phyloP scores from a whole-genome alignment of 805 yeast species.

The Wickerhamiella slavikovae region DNA sequence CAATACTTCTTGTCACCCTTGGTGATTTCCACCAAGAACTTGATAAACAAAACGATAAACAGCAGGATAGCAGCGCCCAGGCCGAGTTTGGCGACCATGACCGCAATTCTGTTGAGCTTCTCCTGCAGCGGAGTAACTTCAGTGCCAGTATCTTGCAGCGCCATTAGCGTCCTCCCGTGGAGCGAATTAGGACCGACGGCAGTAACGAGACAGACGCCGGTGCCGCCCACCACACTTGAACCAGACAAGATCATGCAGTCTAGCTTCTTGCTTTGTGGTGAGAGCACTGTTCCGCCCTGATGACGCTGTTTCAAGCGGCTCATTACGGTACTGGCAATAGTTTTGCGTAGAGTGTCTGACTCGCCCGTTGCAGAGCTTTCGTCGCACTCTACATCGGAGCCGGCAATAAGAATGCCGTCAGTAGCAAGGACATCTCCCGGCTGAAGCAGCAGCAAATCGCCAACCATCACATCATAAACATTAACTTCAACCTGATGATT shows the following conservation, averaged over 20 bases:
- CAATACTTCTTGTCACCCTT: slow-evolving; percentile 18
- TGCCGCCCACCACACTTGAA: slow-evolving; percentile 67
- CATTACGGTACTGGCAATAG: slow-evolving; percentile 26
- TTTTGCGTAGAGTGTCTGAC: slow-evolving; percentile 58
- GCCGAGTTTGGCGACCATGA: slow-evolving; percentile 89
- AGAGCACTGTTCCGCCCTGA: slow-evolving; percentile 10
- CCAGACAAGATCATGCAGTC: slow-evolving; percentile 89
- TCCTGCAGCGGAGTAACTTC: slow-evolving; percentile 81
- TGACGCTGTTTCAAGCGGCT: slow-evolving; percentile 15
- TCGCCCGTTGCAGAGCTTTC: slow-evolving; percentile 92
- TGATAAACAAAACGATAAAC: slow-evolving; percentile 57
- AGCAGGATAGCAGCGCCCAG: slow-evolving; percentile 65
- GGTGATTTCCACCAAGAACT: slow-evolving; percentile 46
- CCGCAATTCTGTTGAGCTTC: slow-evolving; percentile 65
- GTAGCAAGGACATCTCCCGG: slow-evolving; percentile 93
- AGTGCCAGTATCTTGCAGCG: slow-evolving; percentile 42
- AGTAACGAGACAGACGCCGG: slow-evolving; percentile 69
- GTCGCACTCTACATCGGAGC: slow-evolving; percentile 62
- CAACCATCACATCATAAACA: slow-evolving; percentile 60
- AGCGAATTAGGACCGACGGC: slow-evolving; percentile 81
- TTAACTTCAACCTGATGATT: slow-evolving; percentile 50
- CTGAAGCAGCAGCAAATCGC: slow-evolving; percentile 63
- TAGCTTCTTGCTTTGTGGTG: slow-evolving; percentile 21
- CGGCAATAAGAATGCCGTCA: slow-evolving; percentile 56
- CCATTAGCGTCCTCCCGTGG: slow-evolving; percentile 78